Percentiles rank a stretch among this genome's conserved stretches.
These are phyloP conservation scores for Mercurialis annua DNA, from an alignment of 345 rosid species.

Conservation along the genomic window DNA sequence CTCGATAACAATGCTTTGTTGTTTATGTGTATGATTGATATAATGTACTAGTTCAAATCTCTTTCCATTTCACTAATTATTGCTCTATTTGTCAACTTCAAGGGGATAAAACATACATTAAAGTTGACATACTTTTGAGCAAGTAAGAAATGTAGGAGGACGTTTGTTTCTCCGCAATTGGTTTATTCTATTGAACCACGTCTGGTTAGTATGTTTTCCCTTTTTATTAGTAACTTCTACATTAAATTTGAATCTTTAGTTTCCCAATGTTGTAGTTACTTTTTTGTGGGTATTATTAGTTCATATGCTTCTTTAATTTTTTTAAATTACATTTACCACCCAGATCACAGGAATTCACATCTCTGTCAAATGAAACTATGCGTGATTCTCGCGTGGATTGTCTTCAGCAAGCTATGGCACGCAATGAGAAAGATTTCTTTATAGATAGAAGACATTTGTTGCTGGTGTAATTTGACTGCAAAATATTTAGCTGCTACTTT, in stretches of 20 bases:
- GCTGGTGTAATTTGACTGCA: no score
- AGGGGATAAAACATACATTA: background rate
- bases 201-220: background rate
- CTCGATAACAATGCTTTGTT: constrained; percentile 2
- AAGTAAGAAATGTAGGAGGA: background rate
- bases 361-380: no score
- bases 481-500: no score
- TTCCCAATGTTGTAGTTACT: background rate
- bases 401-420: no score
- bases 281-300: background rate
- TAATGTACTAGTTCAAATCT: background rate
- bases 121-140: background rate
- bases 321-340: background rate
- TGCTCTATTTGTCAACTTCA: background rate
- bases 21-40: background rate
- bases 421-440: no score
- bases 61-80: background rate
- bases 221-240: background rate
- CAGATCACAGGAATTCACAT: no score
- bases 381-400: no score
- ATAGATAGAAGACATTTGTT: no score
- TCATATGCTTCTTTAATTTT: background rate
- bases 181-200: background rate
- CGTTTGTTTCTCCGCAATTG: background rate
- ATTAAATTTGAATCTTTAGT: background rate